These are phyloP conservation scores for Penicillium expansum DNA, from an alignment of 2,329 filamentous ascomycete species.

Conservation along the genomic window DNA sequence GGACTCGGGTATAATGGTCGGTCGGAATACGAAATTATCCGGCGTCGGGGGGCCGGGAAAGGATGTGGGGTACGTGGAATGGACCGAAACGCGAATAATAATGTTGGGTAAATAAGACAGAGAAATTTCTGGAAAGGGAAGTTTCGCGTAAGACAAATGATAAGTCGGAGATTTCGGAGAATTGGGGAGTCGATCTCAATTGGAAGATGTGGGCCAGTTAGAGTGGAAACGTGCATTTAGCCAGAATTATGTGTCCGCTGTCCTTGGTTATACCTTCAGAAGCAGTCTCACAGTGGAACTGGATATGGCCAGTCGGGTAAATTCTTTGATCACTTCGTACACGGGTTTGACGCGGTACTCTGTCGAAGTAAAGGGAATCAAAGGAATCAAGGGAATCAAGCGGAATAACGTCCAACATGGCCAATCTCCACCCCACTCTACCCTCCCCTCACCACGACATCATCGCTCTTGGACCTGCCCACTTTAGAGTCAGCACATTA, in stretches of 20 bases:
- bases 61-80: not conserved
- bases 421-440: not conserved
- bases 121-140: not conserved
- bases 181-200: not conserved
- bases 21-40: slow-evolving; percentile 16
- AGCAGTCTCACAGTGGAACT: not conserved
- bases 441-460: slow-evolving; percentile 13
- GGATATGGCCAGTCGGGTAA: slow-evolving; percentile 1
- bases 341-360: too few relatives aligned
- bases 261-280: not conserved
- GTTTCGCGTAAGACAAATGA: not conserved
- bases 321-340: not conserved
- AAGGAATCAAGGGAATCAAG: not conserved
- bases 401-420: not conserved
- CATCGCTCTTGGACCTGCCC: slow-evolving; percentile 28
- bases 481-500: slow-evolving; percentile 4
- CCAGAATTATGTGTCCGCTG: not conserved
- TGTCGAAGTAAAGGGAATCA: not conserved
- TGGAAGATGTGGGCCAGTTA: not conserved
- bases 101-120: not conserved
- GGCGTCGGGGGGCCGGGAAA: slow-evolving; percentile 3
- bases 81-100: slow-evolving; percentile 1
- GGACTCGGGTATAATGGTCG: slow-evolving; percentile 18
- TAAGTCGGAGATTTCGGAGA: not conserved
- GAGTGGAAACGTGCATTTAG: not conserved